These are phyloP conservation scores for Cytospora piceae DNA, from an alignment of 2,329 filamentous ascomycete species.

Conservation along the genomic window DNA sequence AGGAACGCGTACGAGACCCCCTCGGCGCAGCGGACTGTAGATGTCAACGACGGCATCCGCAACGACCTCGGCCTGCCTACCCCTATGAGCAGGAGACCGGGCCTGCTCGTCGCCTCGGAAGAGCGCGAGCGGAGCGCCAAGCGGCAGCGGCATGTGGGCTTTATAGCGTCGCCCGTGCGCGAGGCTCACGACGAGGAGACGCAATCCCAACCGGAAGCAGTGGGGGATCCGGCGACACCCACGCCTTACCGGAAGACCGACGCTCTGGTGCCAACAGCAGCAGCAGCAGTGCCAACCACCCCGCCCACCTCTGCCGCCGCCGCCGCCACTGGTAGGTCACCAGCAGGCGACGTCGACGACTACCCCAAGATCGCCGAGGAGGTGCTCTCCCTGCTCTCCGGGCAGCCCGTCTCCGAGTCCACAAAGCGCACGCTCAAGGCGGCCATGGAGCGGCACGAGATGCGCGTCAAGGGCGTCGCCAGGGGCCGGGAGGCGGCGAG, in stretches of 20 bases:
- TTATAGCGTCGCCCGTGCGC: not conserved
- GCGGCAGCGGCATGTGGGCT: slow-evolving; percentile 20
- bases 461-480: slow-evolving; percentile 62
- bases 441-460: slow-evolving; percentile 58
- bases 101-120: slow-evolving; percentile 28
- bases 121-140: slow-evolving; percentile 24
- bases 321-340: not conserved
- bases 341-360: slow-evolving; percentile 31
- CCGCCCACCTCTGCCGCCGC: not conserved
- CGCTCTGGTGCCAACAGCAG: slow-evolving; percentile 21
- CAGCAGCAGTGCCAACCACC: slow-evolving; percentile 7
- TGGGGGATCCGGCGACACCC: slow-evolving; percentile 17
- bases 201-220: not conserved
- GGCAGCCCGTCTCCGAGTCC: slow-evolving; percentile 44
- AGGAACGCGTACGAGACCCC: slow-evolving; percentile 37
- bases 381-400: slow-evolving; percentile 54
- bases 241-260: slow-evolving; percentile 28
- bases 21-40: slow-evolving; percentile 30
- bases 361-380: slow-evolving; percentile 47
- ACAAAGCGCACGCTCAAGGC: slow-evolving; percentile 45
- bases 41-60: slow-evolving; percentile 29
- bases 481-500: slow-evolving; percentile 69
- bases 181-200: not conserved
- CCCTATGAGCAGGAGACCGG: slow-evolving; percentile 33
- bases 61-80: slow-evolving; percentile 37